A percentile compares a stretch with the other conserved stretches of the same genome.
These are phyloP conservation scores for Trametes cubensis DNA, from an alignment of 768 basidiomycete genomes.

Conservation along the genomic window DNA sequence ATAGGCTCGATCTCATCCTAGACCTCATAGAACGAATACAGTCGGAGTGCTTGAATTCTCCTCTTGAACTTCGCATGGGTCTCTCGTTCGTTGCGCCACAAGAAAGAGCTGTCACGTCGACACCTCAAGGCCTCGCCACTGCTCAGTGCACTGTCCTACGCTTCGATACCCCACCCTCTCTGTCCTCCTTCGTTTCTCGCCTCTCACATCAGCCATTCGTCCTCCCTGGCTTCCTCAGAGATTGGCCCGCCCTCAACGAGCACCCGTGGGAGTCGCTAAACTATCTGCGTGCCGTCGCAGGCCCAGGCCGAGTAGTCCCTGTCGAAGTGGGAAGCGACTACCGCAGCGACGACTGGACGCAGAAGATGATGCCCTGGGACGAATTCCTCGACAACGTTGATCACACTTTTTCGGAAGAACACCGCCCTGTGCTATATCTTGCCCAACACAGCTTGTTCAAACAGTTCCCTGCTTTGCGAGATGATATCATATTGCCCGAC, in stretches of 20 bases:
- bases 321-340: constrained; percentile 90
- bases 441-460: constrained; percentile 87
- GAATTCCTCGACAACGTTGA: constrained; percentile 60
- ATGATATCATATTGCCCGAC: constrained; percentile 84
- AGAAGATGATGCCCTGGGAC: constrained; percentile 77
- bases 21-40: constrained; percentile 68
- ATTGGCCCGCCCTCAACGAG: constrained; percentile 80
- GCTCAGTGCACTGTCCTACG: constrained; percentile 38
- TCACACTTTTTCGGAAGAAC: constrained; percentile 20
- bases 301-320: constrained; percentile 84
- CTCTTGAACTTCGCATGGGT: not conserved
- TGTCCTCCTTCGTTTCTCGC: constrained; percentile 48
- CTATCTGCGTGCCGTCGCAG: constrained; percentile 74
- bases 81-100: constrained; percentile 4
- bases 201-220: constrained; percentile 68
- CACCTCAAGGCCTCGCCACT: not conserved
- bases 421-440: constrained; percentile 62
- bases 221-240: constrained; percentile 56
- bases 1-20: constrained; percentile 62
- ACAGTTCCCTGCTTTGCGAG: constrained; percentile 79
- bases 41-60: constrained; percentile 28
- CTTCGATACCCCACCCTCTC: constrained; percentile 54
- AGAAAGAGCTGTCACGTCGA: not conserved
- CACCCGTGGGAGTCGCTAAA: constrained; percentile 69
- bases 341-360: constrained; percentile 77